Evolutionary conservation across 2,329 filamentous ascomycete species (phyloP).

Genomic region (Malbranchea cinnamomea): DNA sequence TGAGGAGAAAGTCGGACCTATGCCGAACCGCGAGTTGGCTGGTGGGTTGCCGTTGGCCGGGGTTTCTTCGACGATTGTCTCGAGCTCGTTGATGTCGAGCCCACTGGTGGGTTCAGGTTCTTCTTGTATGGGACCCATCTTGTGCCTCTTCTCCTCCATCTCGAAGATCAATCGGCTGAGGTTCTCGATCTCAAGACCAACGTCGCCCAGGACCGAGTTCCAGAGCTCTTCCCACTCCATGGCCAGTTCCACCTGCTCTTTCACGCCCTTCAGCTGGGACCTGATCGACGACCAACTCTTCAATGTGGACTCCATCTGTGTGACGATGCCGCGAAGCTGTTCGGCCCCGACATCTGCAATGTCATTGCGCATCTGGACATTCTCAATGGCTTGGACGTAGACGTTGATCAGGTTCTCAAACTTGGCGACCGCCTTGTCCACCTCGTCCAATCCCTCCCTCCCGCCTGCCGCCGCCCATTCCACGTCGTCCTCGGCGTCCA

Average conservation of each 20-base stretch:
- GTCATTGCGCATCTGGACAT: slow-evolving; percentile 65
- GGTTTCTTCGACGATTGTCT: slow-evolving; percentile 84
- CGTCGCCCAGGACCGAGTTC: slow-evolving; percentile 85
- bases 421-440: slow-evolving; percentile 55
- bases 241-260: slow-evolving; percentile 83
- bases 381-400: slow-evolving; percentile 87
- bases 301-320: slow-evolving; percentile 79
- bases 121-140: slow-evolving; percentile 49
- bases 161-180: slow-evolving; percentile 76
- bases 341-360: slow-evolving; percentile 55
- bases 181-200: slow-evolving; percentile 73
- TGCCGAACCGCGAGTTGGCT: slow-evolving; percentile 50
- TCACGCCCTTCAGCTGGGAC: slow-evolving; percentile 59
- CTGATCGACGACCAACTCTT: slow-evolving; percentile 75
- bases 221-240: slow-evolving; percentile 99
- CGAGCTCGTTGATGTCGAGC: slow-evolving; percentile 72
- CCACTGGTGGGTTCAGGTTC: slow-evolving; percentile 36
- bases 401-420: slow-evolving; percentile 86
- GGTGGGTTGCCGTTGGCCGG: slow-evolving; percentile 42
- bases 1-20: slow-evolving; percentile 45
- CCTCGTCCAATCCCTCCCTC: slow-evolving; percentile 36
- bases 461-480: slow-evolving; percentile 91
- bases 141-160: slow-evolving; percentile 91
- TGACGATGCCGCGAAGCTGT: slow-evolving; percentile 60
- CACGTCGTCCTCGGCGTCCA: slow-evolving; percentile 92